Conservation (phyloP, 352 stramenopile genomes). For the Pythium utonaiense region DNA sequence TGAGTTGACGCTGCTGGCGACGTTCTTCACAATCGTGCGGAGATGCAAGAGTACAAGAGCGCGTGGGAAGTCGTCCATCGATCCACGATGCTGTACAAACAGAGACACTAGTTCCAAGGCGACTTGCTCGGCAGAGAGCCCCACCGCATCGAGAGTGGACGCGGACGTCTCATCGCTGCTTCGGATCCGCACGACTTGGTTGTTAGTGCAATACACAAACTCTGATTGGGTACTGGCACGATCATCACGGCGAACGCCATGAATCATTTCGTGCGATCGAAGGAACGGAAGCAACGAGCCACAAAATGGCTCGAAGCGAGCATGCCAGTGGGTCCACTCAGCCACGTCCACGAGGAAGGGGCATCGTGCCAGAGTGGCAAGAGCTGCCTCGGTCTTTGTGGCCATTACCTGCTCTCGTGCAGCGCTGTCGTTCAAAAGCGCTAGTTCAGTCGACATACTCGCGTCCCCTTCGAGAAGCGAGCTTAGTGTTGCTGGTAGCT, state of each 20-base stretch:
- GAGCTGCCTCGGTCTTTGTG: slow-evolving; percentile 38
- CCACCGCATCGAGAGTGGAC: slow-evolving; percentile 15
- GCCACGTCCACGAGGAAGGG: slow-evolving; percentile 64
- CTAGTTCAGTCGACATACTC: neutral
- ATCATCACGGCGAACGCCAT: slow-evolving; percentile 39
- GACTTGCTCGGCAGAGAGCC: slow-evolving; percentile 29
- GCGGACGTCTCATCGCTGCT: slow-evolving; percentile 14
- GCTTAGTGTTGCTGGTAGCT: neutral
- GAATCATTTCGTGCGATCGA: slow-evolving; percentile 79
- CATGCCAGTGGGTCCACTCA: slow-evolving; percentile 21
- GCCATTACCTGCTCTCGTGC: slow-evolving; percentile 38
- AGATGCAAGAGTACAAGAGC: slow-evolving; percentile 70
- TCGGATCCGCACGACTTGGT: slow-evolving; percentile 52
- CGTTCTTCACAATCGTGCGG: slow-evolving; percentile 29
- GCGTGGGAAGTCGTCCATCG: slow-evolving; percentile 46
- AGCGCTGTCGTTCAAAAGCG: slow-evolving; percentile 9
- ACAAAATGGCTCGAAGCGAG: slow-evolving; percentile 50
- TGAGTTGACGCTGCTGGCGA: neutral
- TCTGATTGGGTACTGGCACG: slow-evolving; percentile 36
- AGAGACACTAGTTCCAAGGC: slow-evolving; percentile 61
- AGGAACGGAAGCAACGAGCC: slow-evolving; percentile 64
- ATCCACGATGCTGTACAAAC: slow-evolving; percentile 46
- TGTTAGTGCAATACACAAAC: slow-evolving; percentile 65
- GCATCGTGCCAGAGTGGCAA: slow-evolving; percentile 42
- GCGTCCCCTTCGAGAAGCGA: slow-evolving; percentile 2